Evolutionary conservation across 2,329 filamentous ascomycete genomes (phyloP), one percentile per base, ranked within the genome.

Genomic region (Zymoseptoria passerinii): DNA sequence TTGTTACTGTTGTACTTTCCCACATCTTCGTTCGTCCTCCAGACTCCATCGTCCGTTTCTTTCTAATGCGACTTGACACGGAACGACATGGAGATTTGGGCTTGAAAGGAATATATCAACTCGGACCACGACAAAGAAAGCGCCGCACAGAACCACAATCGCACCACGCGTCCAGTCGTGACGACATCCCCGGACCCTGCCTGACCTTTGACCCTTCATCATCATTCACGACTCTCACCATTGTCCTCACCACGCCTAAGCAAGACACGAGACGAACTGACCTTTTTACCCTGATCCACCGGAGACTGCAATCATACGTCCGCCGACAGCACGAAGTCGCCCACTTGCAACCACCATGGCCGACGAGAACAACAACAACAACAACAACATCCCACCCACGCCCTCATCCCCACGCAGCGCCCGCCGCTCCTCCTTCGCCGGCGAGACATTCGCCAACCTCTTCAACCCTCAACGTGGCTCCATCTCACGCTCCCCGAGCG

Each of bases 401-500:
- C 48, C 60, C 8, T 57, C 62, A 16, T 54, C 63, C 18, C 58
- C 57, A 48, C 50, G 50, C 35, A 69, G 73, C 53, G 68, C 70
- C 50, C 75, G 78, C 53, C 77, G 78, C 62, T 74, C 77, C 40
- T 79, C 77, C 5, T 72, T 80, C 60, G 75, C 76, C 1, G 75
- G 76, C 62, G 74, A 77, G 68, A 77, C 76, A 3, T 77, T 80
- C 63, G 76, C 76, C 54, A 76, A 77, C 66, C 70, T 80, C 52
- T 79, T 80, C 63, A 74, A 73, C 60, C 71, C 71, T 50, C 67
- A 59, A 44, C 58, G 62, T 6, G 67, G 60, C 60, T 58, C 56
- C 52, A 60, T 61, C 35, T 63, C 61, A 28, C 65, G 60, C 52
- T 63, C 56, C 67, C 66, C 67, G 67, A 72, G 67, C 64, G 68